Percentiles rank a stretch among this genome's conserved stretches.
Evolutionary conservation across 2,329 filamentous ascomycete genomes (phyloP).

Genomic region (Dendryphion nanum): DNA sequence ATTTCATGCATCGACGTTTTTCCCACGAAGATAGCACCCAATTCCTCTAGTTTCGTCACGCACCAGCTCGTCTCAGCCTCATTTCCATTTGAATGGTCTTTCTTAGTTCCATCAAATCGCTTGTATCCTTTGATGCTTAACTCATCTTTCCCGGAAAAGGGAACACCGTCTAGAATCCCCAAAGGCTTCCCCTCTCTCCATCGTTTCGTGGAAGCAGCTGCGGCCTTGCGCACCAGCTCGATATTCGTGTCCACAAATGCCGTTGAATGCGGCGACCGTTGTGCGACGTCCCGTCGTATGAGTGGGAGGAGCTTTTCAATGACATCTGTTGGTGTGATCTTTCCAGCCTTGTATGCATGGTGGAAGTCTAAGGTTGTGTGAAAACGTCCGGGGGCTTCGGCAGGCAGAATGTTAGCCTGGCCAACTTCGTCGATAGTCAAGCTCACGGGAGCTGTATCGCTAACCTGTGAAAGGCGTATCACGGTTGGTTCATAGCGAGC

Average conservation of each 20-base stretch:
- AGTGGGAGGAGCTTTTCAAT: conserved; percentile 69
- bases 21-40: conserved; percentile 72
- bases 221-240: conserved; percentile 64
- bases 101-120: conserved; percentile 62
- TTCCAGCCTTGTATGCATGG: conserved; percentile 67
- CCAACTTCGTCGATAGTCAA: conserved; percentile 12
- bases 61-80: conserved; percentile 65
- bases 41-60: conserved; percentile 67
- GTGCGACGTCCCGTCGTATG: conserved; percentile 59
- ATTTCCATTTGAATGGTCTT: conserved; percentile 53
- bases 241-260: conserved; percentile 70
- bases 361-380: conserved; percentile 73
- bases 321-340: conserved; percentile 70
- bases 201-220: conserved; percentile 67
- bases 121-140: conserved; percentile 69
- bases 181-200: conserved; percentile 64
- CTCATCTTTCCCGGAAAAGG: conserved; percentile 82
- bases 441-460: conserved; percentile 14
- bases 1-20: conserved; percentile 81
- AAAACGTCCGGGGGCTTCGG: conserved; percentile 28
- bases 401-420: conserved; percentile 15
- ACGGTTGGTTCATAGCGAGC: conserved; percentile 59
- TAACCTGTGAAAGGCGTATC: conserved; percentile 41
- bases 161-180: conserved; percentile 74
- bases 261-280: conserved; percentile 61